Evolutionary conservation across 257 asterid species (phyloP).

Genomic region (Solanum dulcamara): DNA sequence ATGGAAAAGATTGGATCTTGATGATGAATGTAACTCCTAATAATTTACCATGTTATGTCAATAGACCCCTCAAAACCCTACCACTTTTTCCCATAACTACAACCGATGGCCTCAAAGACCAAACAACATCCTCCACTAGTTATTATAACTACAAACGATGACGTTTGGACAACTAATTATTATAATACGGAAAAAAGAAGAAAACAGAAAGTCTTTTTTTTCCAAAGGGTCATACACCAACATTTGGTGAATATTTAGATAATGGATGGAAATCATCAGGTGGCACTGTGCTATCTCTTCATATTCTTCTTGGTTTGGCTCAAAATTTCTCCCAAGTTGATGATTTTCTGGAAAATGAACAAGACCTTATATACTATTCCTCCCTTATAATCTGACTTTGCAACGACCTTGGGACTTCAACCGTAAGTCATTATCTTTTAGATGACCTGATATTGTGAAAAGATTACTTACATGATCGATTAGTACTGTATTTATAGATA

Average conservation of each 20-base stretch:
- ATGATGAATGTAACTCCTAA: background rate
- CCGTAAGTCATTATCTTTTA: conserved; percentile 8
- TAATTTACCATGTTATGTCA: background rate
- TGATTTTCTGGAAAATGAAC: conserved; percentile 7
- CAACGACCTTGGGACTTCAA: conserved; percentile 50
- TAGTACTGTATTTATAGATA: background rate
- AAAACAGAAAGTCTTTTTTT: too few species aligned
- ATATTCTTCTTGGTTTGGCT: conserved; percentile 24
- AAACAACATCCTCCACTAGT: background rate
- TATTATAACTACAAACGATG: too few species aligned
- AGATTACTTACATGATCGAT: background rate
- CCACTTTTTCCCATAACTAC: background rate
- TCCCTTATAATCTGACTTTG: conserved; percentile 47
- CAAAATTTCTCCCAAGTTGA: conserved; percentile 1
- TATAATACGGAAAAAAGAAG: too few species aligned
- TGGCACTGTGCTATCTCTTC: conserved; percentile 40
- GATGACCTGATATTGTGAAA: background rate
- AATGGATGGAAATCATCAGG: conserved; percentile 49
- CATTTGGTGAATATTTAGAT: conserved; percentile 32
- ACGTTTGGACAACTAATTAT: too few species aligned
- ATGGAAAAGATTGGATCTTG: background rate
- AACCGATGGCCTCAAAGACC: background rate
- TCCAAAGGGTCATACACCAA: conserved; percentile 29
- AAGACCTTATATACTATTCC: conserved; percentile 17
- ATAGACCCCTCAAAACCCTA: background rate